phyloP scores from a whole-genome alignment of 2,329 filamentous ascomycete species.

The Ceratocystis eucalypticola region DNA sequence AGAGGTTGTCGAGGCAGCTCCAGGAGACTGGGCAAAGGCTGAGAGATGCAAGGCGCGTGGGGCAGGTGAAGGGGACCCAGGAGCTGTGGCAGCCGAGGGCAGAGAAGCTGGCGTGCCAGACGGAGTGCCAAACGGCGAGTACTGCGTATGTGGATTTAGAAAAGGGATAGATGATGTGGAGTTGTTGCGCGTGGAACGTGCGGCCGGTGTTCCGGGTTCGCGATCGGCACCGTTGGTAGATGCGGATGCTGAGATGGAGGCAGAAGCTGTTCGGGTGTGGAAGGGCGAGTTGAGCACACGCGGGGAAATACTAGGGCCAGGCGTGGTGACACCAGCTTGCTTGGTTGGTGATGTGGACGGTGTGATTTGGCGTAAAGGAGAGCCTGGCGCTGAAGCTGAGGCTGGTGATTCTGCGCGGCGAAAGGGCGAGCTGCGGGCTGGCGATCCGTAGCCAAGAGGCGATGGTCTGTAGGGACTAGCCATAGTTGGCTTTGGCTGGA shows the following conservation, averaged over 20 bases:
- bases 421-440: constrained; percentile 50
- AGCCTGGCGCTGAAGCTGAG: constrained; percentile 37
- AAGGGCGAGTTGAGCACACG: constrained; percentile 31
- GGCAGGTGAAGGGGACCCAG: constrained; percentile 11
- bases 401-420: constrained; percentile 48
- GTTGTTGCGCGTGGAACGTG: constrained; percentile 12
- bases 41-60: neutral
- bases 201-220: neutral
- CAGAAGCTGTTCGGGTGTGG: constrained; percentile 20
- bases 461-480: constrained; percentile 48
- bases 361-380: constrained; percentile 46
- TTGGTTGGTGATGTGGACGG: constrained; percentile 47
- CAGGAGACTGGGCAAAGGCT: constrained; percentile 10
- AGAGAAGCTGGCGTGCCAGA: neutral
- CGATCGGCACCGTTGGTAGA: neutral
- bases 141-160: neutral
- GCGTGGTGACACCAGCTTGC: constrained; percentile 16
- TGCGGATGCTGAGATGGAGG: constrained; percentile 20
- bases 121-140: constrained; percentile 16
- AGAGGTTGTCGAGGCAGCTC: constrained; percentile 13
- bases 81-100: neutral
- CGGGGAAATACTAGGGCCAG: constrained; percentile 14
- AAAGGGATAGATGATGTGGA: neutral
- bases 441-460: constrained; percentile 56
- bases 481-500: constrained; percentile 1